phyloP scores from a whole-genome alignment of 1,284 basidiomycete genomes.

The Phellopilus nigrolimitatus region DNA sequence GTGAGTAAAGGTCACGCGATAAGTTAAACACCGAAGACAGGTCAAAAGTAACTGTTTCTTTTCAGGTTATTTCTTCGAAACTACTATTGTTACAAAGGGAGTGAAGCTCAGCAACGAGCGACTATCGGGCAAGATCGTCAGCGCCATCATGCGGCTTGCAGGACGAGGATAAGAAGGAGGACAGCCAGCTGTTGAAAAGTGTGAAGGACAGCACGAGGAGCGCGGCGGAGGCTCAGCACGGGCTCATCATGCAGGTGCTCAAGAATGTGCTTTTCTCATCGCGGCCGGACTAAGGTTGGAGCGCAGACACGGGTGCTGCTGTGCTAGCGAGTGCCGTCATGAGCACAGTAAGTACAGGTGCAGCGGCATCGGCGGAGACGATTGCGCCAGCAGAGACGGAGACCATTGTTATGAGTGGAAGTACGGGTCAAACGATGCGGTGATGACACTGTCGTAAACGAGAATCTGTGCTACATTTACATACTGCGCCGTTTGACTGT shows the following conservation, averaged over 20 bases:
- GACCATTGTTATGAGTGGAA: too few species aligned
- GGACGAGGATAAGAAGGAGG: constrained; percentile 74
- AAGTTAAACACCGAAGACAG: too few species aligned
- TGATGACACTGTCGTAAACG: constrained; percentile 3
- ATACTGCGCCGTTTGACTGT: neutral
- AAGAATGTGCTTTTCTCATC: constrained; percentile 80
- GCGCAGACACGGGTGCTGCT: neutral
- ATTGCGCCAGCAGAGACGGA: too few species aligned
- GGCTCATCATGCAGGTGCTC: constrained; percentile 83
- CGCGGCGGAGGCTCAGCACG: constrained; percentile 85
- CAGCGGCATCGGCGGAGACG: neutral
- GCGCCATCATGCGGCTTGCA: too few species aligned
- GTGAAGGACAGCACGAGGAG: constrained; percentile 87
- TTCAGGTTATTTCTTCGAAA: too few species aligned
- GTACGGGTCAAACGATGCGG: neutral
- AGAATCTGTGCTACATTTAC: neutral
- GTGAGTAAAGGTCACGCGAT: too few species aligned
- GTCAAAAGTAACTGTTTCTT: too few species aligned
- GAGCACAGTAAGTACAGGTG: neutral
- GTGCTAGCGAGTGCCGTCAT: neutral
- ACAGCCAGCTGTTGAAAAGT: constrained; percentile 72
- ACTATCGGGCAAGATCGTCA: too few species aligned
- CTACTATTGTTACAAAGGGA: too few species aligned
- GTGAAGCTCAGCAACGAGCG: too few species aligned
- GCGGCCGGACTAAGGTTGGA: constrained; percentile 22